Base-by-base conservation (phyloP, 805 yeast species). In the Candida sanyiensis region DNA sequence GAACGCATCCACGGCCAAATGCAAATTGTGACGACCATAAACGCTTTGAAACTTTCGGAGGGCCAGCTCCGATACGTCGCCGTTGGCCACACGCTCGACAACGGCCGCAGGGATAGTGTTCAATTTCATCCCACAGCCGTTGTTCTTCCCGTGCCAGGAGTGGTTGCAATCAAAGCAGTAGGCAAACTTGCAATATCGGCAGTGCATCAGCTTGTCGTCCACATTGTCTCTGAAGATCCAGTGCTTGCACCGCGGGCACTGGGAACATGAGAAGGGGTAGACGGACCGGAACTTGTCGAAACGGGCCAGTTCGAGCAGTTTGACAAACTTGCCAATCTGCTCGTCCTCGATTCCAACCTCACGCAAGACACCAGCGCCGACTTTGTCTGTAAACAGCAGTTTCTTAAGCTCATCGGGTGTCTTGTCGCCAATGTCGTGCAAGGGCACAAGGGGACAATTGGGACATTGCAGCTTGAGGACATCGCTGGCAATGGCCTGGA, bases 131-230 rank as follows among this genome's bases (percentile, higher is more conserved):
- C 66, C 63, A 52, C 85, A 79, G 20, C 51, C 51, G 41, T 70
- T 69, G 36, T 61, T 62, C 12, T 62, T 60, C 1, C 82, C 81
- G 55, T 79, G 85, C 77, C 80, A 78, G 3, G 82, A 72, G 45
- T 70, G 77, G 6, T 65, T 55, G 54, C 85, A 79, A 20, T 63
- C 64, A 43, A 64, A 63, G 49, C 85, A 79, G 45, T 76, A 79
- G 1, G 78, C 77, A 45, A 69, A 64, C 9, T 58, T 54, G 51
- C 84, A 79, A 4, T 52, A 43, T 0, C 64, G 57, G 49, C 85
- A 79, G 15, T 69, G 62, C 4, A 73, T 63, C 39, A 78, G 56
- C 7, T 66, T 54, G 7, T 72, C 75, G 39, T 66, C 67, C 12
- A 64, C 54, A 44, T 74, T 64, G 16, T 66, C 66, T 33, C 77